Base-by-base conservation (phyloP, 495 filamentous ascomycete genomes). In the Aspergillus steynii region DNA sequence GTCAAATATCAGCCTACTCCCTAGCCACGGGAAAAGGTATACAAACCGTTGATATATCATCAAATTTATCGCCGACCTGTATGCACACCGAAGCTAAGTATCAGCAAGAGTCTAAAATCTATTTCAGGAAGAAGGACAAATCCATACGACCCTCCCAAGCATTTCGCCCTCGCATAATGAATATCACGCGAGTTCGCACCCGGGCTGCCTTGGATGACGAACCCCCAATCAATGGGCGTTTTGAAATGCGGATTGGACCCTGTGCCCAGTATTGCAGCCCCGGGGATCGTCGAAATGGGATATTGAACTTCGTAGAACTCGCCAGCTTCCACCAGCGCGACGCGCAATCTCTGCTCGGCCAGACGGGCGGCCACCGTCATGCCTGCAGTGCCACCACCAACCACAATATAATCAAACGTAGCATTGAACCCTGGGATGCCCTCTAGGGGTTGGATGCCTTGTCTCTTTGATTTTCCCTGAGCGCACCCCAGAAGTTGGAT, bases 291-390 rank as follows among this genome's bases (percentile, higher is more conserved):
- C 73, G 62, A 78, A 61, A 72, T 68, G 68, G 68, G 72, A 50
- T 63, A 63, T 6, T 77, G 76, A 10, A 71, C 54, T 66, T 88
- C 78, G 60, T 88, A 87, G 63, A 80, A 81, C 3, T 76, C 77
- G 0, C 86, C 86, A 5, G 86, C 85, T 70, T 88, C 86, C 20
- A 88, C 69, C 0, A 88, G 72, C 27, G 79, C 80, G 6, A 82
- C 75, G 3, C 58, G 60, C 27, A 63, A 69, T 0, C 62, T 60
- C 3, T 74, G 53, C 55, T 81, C 74, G 2, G 78, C 75, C 10
- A 84, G 71, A 8, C 81, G 74, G 9, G 74, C 66, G 0, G 76
- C 80, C 28, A 85, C 63, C 0, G 78, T 69, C 51, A 83, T 62
- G 1, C 83, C 82, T 26, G 75, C 77, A 5, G 80, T 82, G 27